Conservation (phyloP, 805 yeast species). For the Grigorovia jiainica region DNA sequence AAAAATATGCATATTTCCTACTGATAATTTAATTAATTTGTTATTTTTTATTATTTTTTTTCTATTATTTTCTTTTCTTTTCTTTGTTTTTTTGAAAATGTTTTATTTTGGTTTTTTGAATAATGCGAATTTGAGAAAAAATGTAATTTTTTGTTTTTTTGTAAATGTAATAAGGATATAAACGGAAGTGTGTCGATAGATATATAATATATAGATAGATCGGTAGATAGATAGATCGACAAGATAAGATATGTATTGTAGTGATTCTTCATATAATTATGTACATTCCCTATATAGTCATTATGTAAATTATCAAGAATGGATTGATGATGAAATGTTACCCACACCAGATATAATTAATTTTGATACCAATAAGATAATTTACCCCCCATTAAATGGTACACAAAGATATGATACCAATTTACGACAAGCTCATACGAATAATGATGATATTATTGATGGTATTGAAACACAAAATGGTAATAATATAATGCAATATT, state of each 20-base stretch:
- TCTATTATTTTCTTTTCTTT: too few relatives aligned
- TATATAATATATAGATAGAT: too few relatives aligned
- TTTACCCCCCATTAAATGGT: not conserved
- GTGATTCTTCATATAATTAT: constrained; percentile 24
- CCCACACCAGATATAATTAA: constrained; percentile 19
- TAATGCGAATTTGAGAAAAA: too few relatives aligned
- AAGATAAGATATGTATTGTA: constrained; percentile 7
- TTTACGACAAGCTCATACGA: not conserved
- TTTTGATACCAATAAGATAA: not conserved
- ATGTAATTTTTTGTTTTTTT: too few relatives aligned
- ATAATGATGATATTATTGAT: not conserved
- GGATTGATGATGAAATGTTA: constrained; percentile 22
- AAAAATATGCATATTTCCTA: too few relatives aligned
- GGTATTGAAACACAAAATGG: not conserved
- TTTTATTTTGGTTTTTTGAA: too few relatives aligned
- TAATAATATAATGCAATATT: constrained; percentile 12
- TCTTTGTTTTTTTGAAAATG: too few relatives aligned
- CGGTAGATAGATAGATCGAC: too few relatives aligned
- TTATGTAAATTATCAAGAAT: constrained; percentile 21
- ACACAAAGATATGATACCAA: not conserved
- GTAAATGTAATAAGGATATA: too few relatives aligned
- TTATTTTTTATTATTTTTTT: too few relatives aligned
- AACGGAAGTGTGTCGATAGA: too few relatives aligned
- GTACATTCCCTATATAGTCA: constrained; percentile 18
- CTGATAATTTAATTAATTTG: too few relatives aligned